These are phyloP conservation scores for Fallopia convolvulus DNA, from an alignment of 148 eudicot genomes.

Conservation along the genomic window DNA sequence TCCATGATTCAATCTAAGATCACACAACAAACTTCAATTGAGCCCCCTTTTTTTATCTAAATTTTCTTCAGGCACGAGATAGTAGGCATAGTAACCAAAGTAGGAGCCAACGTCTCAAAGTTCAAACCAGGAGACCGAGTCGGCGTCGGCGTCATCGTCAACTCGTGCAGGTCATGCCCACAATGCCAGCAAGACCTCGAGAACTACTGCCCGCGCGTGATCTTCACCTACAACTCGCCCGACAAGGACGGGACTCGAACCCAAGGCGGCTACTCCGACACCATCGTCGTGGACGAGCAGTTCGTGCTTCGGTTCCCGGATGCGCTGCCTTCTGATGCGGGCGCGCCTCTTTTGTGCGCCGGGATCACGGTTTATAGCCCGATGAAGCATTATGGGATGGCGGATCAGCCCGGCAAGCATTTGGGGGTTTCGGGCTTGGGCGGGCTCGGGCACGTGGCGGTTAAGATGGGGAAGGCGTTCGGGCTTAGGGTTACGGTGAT, in stretches of 20 bases:
- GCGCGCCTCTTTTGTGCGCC: slow-evolving; percentile 62
- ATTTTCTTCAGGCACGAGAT: slow-evolving; percentile 47
- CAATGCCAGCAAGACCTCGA: slow-evolving; percentile 46
- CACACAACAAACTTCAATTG: no score
- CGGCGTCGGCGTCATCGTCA: slow-evolving; percentile 60
- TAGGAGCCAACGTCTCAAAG: slow-evolving; percentile 43
- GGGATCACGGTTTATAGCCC: slow-evolving; percentile 72
- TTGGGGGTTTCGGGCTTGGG: slow-evolving; percentile 77
- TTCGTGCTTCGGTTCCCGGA: slow-evolving; percentile 53
- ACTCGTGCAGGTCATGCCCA: slow-evolving; percentile 48
- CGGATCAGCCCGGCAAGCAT: slow-evolving; percentile 45
- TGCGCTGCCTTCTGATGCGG: slow-evolving; percentile 38
- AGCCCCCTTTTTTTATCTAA: not conserved
- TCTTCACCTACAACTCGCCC: slow-evolving; percentile 36
- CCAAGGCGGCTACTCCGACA: slow-evolving; percentile 19
- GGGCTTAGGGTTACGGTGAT: slow-evolving; percentile 61
- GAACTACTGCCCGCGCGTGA: slow-evolving; percentile 42
- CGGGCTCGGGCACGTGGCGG: slow-evolving; percentile 74
- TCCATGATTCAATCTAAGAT: not conserved
- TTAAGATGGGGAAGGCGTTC: slow-evolving; percentile 69
- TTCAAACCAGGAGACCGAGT: slow-evolving; percentile 56
- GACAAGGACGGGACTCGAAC: slow-evolving; percentile 24
- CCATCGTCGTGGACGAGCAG: slow-evolving; percentile 35
- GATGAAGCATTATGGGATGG: slow-evolving; percentile 64
- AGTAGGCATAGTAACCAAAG: slow-evolving; percentile 47